A percentile compares a stretch with the other conserved stretches of the same genome.
Evolutionary conservation across 1,284 basidiomycete genomes (phyloP).

Genomic region (Boletus hoseneyae): DNA sequence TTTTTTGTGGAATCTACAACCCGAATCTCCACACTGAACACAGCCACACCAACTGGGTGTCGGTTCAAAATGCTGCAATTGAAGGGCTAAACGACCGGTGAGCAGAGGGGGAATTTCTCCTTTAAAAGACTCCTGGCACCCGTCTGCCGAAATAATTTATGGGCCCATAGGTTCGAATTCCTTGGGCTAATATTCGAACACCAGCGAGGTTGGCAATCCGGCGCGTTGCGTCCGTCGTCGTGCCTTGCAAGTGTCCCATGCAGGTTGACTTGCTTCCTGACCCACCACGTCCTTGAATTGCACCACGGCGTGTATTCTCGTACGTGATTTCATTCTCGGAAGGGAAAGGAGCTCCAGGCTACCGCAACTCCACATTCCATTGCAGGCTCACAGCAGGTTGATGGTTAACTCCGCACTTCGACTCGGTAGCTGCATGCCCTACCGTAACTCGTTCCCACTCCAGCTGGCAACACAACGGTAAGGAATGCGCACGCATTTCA

Average conservation of each 20-base stretch:
- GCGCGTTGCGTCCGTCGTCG: not conserved
- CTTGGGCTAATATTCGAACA: not conserved
- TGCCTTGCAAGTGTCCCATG: not conserved
- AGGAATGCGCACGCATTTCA: conserved; percentile 20
- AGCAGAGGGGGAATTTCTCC: not conserved
- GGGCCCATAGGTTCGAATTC: conserved; percentile 1
- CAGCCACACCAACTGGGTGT: conserved; percentile 7
- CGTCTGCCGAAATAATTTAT: conserved; percentile 1
- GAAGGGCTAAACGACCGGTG: too few relatives aligned
- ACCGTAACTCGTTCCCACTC: conserved; percentile 17
- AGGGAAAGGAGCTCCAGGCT: not conserved
- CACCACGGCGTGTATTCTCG: not conserved
- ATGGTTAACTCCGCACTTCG: conserved; percentile 10
- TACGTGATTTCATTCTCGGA: conserved; percentile 20
- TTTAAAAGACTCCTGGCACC: conserved; percentile 15
- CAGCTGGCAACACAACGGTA: conserved; percentile 5
- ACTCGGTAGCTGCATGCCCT: conserved; percentile 16
- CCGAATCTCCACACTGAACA: not conserved
- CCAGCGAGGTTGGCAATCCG: not conserved
- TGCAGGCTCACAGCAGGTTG: not conserved
- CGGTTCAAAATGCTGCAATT: not conserved
- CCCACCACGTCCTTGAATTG: not conserved
- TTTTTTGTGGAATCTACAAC: too few relatives aligned
- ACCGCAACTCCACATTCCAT: too few relatives aligned
- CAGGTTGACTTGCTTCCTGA: not conserved